phyloP scores from a whole-genome alignment of 1,284 basidiomycete genomes.

The Sutorius eximius region DNA sequence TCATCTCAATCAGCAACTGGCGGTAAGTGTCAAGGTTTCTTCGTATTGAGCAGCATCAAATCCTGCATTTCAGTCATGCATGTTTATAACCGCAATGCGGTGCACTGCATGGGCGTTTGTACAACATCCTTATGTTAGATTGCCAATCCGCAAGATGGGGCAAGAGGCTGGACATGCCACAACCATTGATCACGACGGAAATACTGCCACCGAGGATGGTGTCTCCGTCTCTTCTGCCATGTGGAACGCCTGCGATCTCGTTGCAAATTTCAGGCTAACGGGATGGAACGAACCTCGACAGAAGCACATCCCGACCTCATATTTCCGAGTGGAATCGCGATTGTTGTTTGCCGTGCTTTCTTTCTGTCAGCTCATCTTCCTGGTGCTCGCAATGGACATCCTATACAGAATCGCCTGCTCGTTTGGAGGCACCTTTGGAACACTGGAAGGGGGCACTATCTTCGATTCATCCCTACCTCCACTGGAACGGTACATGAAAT shows the following conservation, averaged over 20 bases:
- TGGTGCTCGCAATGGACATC: slow-evolving; percentile 13
- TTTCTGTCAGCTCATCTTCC: slow-evolving; percentile 11
- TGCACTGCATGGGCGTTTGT: slow-evolving; percentile 23
- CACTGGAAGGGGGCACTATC: slow-evolving; percentile 43
- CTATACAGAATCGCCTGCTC: background rate
- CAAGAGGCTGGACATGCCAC: background rate
- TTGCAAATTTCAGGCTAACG: slow-evolving; percentile 26
- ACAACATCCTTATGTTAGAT: slow-evolving; percentile 17
- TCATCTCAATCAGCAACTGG: slow-evolving; percentile 26
- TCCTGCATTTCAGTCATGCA: slow-evolving; percentile 14
- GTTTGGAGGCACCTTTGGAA: slow-evolving; percentile 29
- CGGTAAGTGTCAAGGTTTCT: slow-evolving; percentile 13
- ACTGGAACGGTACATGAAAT: slow-evolving; percentile 43
- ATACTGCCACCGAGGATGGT: background rate
- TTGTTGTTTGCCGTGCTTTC: slow-evolving; percentile 19
- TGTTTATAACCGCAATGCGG: slow-evolving; percentile 32
- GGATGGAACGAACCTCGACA: slow-evolving; percentile 27
- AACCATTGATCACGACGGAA: background rate
- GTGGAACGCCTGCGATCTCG: slow-evolving; percentile 32
- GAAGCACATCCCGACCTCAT: slow-evolving; percentile 11
- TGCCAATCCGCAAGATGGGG: slow-evolving; percentile 4
- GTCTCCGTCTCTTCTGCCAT: slow-evolving; percentile 13
- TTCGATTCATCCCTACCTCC: slow-evolving; percentile 47
- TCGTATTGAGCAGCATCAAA: background rate
- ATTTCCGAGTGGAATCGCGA: slow-evolving; percentile 21